Percentiles rank a stretch among this genome's conserved stretches.
These are phyloP conservation scores for Draba incana DNA, from an alignment of 345 rosid species.

Conservation along the genomic window DNA sequence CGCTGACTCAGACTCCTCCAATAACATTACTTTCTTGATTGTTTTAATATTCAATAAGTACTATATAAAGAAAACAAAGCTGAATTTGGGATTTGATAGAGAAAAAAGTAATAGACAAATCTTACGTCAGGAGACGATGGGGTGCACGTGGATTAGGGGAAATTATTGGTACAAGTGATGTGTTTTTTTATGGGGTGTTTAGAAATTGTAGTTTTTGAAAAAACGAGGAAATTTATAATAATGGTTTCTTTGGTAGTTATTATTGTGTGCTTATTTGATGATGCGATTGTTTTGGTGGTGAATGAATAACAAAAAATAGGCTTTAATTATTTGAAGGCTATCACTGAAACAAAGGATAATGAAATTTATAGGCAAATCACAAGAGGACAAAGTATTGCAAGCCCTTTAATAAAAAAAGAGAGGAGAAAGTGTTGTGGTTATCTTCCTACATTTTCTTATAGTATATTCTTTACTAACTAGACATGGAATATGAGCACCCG, in stretches of 20 bases:
- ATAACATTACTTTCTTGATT: slow-evolving; percentile 10
- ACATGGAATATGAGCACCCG: neutral
- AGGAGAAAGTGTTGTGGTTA: slow-evolving; percentile 17
- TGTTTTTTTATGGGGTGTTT: slow-evolving; percentile 10
- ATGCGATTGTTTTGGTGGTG: slow-evolving; percentile 16
- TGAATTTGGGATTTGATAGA: slow-evolving; percentile 28
- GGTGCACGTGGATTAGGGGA: slow-evolving; percentile 35
- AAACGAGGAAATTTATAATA: neutral
- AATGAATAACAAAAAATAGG: neutral
- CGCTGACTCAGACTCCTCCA: slow-evolving; percentile 46
- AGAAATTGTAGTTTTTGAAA: neutral
- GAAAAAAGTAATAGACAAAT: slow-evolving; percentile 14
- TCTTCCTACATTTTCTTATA: slow-evolving; percentile 11
- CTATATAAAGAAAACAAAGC: slow-evolving; percentile 18
- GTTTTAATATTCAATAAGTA: neutral
- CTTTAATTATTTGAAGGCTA: slow-evolving; percentile 26
- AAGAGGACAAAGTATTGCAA: slow-evolving; percentile 18
- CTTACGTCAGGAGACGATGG: slow-evolving; percentile 35
- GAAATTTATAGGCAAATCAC: slow-evolving; percentile 29
- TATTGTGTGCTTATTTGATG: slow-evolving; percentile 27
- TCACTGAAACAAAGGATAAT: slow-evolving; percentile 24
- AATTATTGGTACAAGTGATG: slow-evolving; percentile 26
- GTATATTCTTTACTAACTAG: slow-evolving; percentile 6
- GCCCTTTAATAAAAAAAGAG: neutral
- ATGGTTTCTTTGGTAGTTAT: slow-evolving; percentile 10